phyloP scores from a whole-genome alignment of 108 stramenopile species.

The Pseudonitzschia delicatissima region DNA sequence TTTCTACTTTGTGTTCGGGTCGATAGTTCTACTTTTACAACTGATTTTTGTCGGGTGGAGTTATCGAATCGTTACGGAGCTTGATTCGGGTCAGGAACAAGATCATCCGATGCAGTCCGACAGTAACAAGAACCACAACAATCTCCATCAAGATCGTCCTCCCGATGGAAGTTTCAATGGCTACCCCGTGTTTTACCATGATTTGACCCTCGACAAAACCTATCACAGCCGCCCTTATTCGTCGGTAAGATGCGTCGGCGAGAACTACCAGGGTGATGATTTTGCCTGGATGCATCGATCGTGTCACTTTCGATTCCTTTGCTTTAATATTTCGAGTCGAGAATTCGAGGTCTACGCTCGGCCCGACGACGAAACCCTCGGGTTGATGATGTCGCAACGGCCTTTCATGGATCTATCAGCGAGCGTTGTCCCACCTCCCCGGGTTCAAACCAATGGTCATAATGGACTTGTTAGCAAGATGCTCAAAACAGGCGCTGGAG shows the following conservation, averaged over 20 bases:
- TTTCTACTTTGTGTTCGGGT: not conserved
- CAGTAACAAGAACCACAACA: not conserved
- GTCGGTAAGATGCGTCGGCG: constrained; percentile 33
- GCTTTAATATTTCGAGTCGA: constrained; percentile 27
- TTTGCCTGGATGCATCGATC: constrained; percentile 35
- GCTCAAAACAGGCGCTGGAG: not conserved
- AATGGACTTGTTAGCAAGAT: too few relatives aligned
- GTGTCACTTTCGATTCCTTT: constrained; percentile 42
- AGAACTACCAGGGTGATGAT: constrained; percentile 22
- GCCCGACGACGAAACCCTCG: constrained; percentile 11
- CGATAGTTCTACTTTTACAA: not conserved
- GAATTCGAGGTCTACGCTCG: constrained; percentile 29
- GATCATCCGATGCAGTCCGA: not conserved
- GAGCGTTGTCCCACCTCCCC: not conserved
- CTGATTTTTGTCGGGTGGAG: not conserved
- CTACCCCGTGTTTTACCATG: constrained; percentile 26
- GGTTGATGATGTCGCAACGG: not conserved
- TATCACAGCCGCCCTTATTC: constrained; percentile 25
- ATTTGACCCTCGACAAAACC: constrained; percentile 14
- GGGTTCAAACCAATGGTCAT: not conserved
- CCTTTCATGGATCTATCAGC: constrained; percentile 9
- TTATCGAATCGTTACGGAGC: not conserved
- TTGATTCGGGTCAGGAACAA: not conserved
- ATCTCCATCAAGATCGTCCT: not conserved
- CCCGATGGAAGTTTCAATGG: constrained; percentile 29